Evolutionary conservation across 2,329 filamentous ascomycete genomes (phyloP), one percentile per base, ranked within the genome.

Genomic region (Dactylellina drechsleri): DNA sequence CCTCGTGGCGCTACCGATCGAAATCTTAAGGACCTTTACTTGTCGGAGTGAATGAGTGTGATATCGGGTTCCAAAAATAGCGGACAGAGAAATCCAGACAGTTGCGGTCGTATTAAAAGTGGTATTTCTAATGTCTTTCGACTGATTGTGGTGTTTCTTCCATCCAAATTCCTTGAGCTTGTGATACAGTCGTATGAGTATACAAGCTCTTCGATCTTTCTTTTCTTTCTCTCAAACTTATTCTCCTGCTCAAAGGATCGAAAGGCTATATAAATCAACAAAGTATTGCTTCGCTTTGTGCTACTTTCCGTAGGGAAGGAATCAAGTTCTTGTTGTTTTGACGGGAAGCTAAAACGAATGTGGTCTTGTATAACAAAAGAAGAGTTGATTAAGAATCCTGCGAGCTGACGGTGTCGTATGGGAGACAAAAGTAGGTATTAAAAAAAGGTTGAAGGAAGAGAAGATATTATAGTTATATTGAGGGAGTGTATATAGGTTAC

Each of bases 21-120:
- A 64, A 67, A n/a, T 64, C 62, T 54, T 54, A 61, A 36, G 70
- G 62, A 12, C 53, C 64, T 67, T 67, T 52, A 18, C 20, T 49
- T 67, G 64, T 74, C 70, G 70, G 70, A 52, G 47, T 52, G 47
- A 67, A 67, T 67, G 70, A 74, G 68, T 73, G 61, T 49, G 49
- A 50, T 74, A 62, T 74, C 70, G 70, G 62, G 61, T 53, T 64
- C 70, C 70, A 67, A 74, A 74, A 67, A 74, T 74, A 74, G 70
- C 36, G 40, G 52, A 31, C 28, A 56, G 45, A 2, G 43, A 67
- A 62, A 64, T 74, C 70, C 70, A 64, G 70, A 67, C 70, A 64
- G 10, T 57, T 59, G 60, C 23, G 45, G 62, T 66, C 53, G 70
- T 74, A 74, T 74, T 59, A 74, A 74, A 64, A 67, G 43, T 52